Evolutionary conservation across 768 basidiomycete genomes (phyloP), one percentile per base, ranked within the genome.

Genomic region (Suillus cothurnatus): DNA sequence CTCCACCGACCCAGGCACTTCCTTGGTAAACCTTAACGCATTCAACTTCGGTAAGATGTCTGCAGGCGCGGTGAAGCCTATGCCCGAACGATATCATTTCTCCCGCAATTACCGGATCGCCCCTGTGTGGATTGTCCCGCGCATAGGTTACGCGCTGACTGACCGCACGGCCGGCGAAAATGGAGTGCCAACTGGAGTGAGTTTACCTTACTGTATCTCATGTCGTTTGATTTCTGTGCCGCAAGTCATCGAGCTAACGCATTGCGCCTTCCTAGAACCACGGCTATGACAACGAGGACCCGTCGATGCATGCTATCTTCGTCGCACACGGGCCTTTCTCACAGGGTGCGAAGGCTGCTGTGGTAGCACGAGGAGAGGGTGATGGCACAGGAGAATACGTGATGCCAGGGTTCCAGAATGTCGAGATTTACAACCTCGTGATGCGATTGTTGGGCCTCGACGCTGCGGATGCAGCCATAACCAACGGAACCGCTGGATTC

Each of bases 311-410:
- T 60, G 94, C 94, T 2, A 89, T 94, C 73, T 96, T 97, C 75
- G 89, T 97, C 64, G 94, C 93, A 12, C 93, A 95, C 72, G 95
- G 95, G 1, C 95, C 95, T 0, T 95, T 95, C 75, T 88, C 91
- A 17, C 77, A 85, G 14, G 83, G 86, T 50, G 82, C 87, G 61
- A 95, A 94, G 75, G 64, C 75, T 64, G 78, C 81, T 4, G 81
- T 88, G 61, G 68, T 63, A 45, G 76, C 73, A 31, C 49, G 23
- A 50, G 61, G 55, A 26, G 68, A 67, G 28, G 6, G 31, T 4
- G 28, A 39, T 31, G 26, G 28, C 1, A 32, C 34, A 14, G 86
- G 86, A 69, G 81, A 84, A 15, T 92, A 89, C 71, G 82, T 94
- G 64, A 91, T 95, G 81, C 82, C 92, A 36, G 86, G 87, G n/a